Evolutionary conservation across 75 land plant genomes (phyloP).

Genomic region (Sequoiadendron giganteum): DNA sequence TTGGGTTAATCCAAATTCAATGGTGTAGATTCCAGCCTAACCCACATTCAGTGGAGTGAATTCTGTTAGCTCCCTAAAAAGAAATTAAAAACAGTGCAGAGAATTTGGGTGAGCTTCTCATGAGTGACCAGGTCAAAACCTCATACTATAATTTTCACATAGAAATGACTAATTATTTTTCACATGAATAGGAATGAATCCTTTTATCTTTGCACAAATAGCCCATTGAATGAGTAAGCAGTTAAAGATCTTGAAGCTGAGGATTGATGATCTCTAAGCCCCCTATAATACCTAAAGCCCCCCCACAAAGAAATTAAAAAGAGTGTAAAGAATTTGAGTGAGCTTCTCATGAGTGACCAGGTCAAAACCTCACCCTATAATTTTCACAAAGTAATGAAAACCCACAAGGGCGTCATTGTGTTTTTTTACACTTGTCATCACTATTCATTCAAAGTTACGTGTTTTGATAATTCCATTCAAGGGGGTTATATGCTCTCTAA

Average conservation of each 20-base stretch:
- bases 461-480: no score
- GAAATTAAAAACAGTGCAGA: conserved; percentile 73
- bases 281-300: not conserved
- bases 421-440: no score
- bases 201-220: conserved; percentile 52
- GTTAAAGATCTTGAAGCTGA: conserved; percentile 42
- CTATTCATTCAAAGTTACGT: no score
- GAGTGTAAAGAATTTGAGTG: conserved; percentile 80
- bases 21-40: no score
- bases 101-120: conserved; percentile 85
- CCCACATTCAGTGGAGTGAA: no score
- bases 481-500: no score
- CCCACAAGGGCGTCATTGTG: no score
- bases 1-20: no score
- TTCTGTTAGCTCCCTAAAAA: conserved; percentile 20
- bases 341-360: conserved; percentile 90
- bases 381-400: conserved; percentile 25
- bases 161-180: no score
- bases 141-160: conserved; percentile 64
- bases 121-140: conserved; percentile 89
- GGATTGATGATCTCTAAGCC: no score
- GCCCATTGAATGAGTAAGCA: conserved; percentile 32
- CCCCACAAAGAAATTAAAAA: conserved; percentile 61
- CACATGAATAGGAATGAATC: conserved; percentile 52
- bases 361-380: conserved; percentile 82